Percentiles rank a stretch among this genome's conserved stretches.
Evolutionary conservation across 768 basidiomycete species (phyloP).

Genomic region (Hygrocybe coccinea): DNA sequence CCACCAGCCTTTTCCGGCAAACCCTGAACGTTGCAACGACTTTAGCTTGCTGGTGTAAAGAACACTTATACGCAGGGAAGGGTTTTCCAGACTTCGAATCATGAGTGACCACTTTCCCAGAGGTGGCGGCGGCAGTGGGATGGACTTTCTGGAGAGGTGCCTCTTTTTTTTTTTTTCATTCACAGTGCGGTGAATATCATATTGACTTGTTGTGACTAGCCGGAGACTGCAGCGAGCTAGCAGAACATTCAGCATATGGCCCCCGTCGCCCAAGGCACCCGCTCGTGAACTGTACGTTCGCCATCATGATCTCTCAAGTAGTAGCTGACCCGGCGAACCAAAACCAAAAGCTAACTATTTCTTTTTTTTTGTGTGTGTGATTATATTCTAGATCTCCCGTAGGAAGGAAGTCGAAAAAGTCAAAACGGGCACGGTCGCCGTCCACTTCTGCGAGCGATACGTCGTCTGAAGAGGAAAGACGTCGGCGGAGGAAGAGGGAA

Average conservation of each 20-base stretch:
- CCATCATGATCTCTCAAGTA: too few species aligned
- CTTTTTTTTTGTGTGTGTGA: not conserved
- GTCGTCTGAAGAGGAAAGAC: slow-evolving; percentile 54
- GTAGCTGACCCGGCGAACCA: too few species aligned
- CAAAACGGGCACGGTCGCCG: slow-evolving; percentile 53
- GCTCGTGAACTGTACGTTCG: slow-evolving; percentile 50
- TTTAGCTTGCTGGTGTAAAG: too few species aligned
- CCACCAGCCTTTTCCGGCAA: too few species aligned
- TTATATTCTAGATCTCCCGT: slow-evolving; percentile 48
- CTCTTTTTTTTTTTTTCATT: not conserved
- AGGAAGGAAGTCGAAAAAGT: slow-evolving; percentile 44
- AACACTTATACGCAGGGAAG: too few species aligned
- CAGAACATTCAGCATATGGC: slow-evolving; percentile 66
- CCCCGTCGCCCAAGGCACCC: slow-evolving; percentile 69
- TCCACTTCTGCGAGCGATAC: slow-evolving; percentile 41
- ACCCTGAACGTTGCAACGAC: too few species aligned
- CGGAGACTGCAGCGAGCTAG: slow-evolving; percentile 65
- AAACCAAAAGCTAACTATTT: not conserved
- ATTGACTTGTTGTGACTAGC: slow-evolving; percentile 34
- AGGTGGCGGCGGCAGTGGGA: slow-evolving; percentile 37
- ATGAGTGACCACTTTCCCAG: too few species aligned
- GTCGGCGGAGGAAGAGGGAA: slow-evolving; percentile 55
- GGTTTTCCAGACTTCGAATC: too few species aligned
- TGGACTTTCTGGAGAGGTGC: slow-evolving; percentile 64
- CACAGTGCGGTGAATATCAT: too few species aligned